Evolutionary conservation across 2,329 filamentous ascomycete species (phyloP), one percentile per base, ranked within the genome.

Genomic region (Sporothrix humicola): DNA sequence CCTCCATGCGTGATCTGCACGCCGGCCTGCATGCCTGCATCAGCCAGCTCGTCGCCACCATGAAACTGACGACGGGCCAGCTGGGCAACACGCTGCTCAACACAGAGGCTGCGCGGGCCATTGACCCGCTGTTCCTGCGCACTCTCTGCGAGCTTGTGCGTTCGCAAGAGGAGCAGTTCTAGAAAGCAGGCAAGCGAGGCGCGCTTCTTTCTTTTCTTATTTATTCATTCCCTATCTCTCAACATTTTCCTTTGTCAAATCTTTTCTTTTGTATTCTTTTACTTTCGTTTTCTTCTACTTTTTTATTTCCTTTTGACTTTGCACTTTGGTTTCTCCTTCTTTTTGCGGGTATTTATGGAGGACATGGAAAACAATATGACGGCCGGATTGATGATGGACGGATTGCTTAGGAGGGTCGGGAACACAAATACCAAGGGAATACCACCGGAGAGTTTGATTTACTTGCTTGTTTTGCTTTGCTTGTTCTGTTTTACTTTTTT

Each of bases 21-120:
- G 79, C 82, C 0, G 87, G 86, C 0, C 80, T 90, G 20, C 80
- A 84, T 59, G 82, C 81, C 59, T 89, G 87, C 77, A 85, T 89
- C 73, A 82, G 82, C 1, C 79, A 85, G 17, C 80, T 90, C 2
- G 83, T 89, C 0, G 81, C 83, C 2, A 88, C 87, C 4, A 82
- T 88, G 73, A 81, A 81, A 72, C 75, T 75, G 44, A 74, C 73
- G 66, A 74, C 66, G 13, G 71, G 70, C 26, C 73, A 76, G 61
- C 54, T 76, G 56, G 73, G 65, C 42, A 73, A 48, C 52, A 59
- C 69, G 23, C 46, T 75, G 61, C 56, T 74, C 75, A 77, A 66
- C 75, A 73, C 66, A n/a, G 75, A 75, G 23, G 74, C 73, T 17
- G 72, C 72, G 9, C 75, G 76, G 13, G 77, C 78, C 61, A 76